Percentiles rank a stretch among this genome's conserved stretches.
Conservation (phyloP, 1,284 basidiomycete genomes). For the Entoloma clypeatum region DNA sequence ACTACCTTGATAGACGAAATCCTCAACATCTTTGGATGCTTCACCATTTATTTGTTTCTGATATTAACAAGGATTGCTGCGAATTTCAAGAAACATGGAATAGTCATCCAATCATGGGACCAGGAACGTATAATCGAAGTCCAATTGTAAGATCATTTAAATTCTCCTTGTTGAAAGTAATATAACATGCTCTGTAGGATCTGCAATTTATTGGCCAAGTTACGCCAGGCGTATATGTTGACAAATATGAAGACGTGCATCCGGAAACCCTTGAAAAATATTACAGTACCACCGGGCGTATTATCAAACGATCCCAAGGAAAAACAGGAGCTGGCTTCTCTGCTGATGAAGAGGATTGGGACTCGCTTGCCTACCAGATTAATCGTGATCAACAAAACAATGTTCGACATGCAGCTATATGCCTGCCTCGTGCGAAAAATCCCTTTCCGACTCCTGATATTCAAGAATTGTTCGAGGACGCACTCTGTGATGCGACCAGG, state of each 20-base stretch:
- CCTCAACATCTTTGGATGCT: constrained; percentile 41
- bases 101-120: constrained; percentile 32
- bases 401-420: too few species aligned
- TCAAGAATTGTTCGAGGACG: too few species aligned
- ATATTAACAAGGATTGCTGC: constrained; percentile 37
- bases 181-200: constrained; percentile 22
- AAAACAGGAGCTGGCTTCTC: constrained; percentile 9
- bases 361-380: too few species aligned
- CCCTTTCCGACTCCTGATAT: too few species aligned
- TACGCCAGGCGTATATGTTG: constrained; percentile 24
- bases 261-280: constrained; percentile 7
- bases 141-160: constrained; percentile 24
- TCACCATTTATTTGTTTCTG: constrained; percentile 36
- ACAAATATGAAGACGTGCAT: constrained; percentile 16
- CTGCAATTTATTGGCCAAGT: constrained; percentile 25
- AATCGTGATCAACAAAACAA: too few species aligned
- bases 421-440: too few species aligned
- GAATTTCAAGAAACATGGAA: constrained; percentile 38
- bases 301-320: constrained; percentile 10
- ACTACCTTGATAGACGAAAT: constrained; percentile 29
- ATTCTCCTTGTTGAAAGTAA: neutral
- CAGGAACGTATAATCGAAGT: constrained; percentile 20
- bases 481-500: too few species aligned
- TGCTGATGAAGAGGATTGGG: constrained; percentile 17
- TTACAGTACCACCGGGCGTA: constrained; percentile 15